Evolutionary conservation across 257 asterid species (phyloP).

Genomic region (Gentiana straminea): DNA sequence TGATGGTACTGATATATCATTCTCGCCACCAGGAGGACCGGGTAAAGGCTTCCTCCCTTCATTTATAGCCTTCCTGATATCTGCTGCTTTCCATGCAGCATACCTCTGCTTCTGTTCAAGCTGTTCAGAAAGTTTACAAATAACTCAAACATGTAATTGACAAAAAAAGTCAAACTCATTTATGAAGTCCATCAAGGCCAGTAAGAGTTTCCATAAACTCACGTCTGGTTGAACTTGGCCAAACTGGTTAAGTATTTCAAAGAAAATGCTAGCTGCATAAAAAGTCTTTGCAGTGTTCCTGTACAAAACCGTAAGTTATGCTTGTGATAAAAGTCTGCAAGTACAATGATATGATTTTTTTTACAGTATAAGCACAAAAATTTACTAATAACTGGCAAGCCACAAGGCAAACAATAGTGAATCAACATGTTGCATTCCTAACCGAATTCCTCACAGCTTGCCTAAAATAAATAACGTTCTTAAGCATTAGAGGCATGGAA

Average conservation of each 20-base stretch:
- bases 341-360: no score
- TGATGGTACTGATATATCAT: constrained; percentile 35
- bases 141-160: not conserved
- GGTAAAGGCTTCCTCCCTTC: constrained; percentile 94
- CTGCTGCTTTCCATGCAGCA: constrained; percentile 99
- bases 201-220: constrained; percentile 20
- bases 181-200: not conserved
- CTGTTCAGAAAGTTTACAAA: constrained; percentile 26
- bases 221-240: constrained; percentile 90
- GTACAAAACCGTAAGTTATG: constrained; percentile 12
- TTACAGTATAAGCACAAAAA: no score
- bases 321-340: not conserved
- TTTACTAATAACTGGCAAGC: no score
- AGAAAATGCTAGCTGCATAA: constrained; percentile 94
- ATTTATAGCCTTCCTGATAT: constrained; percentile 87
- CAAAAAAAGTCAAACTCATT: not conserved
- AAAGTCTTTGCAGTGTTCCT: constrained; percentile 97
- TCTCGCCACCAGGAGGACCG: constrained; percentile 92
- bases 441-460: no score
- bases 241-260: constrained; percentile 85
- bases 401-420: no score
- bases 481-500: no score
- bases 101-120: constrained; percentile 96
- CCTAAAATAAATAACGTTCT: no score
- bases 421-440: no score